Conservation (phyloP, 2,329 filamentous ascomycete genomes). For the Emmonsia crescens region DNA sequence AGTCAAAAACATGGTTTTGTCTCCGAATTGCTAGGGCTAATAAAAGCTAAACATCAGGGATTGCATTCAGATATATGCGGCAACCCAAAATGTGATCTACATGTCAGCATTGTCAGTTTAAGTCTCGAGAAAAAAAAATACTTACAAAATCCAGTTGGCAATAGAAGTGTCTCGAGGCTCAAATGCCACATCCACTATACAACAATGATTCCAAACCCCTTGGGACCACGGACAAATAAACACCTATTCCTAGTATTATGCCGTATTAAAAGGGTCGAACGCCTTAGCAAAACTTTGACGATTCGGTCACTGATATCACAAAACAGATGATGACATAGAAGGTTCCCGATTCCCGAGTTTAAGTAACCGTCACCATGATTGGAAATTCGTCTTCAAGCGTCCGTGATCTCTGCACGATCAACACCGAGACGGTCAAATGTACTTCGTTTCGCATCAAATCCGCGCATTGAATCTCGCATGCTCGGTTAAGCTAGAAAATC, state of each 20-base stretch:
- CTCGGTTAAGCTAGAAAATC: background rate
- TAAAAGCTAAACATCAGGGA: background rate
- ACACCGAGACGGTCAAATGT: background rate
- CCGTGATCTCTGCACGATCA: background rate
- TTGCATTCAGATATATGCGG: background rate
- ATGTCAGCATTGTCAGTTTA: background rate
- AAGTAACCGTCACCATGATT: background rate
- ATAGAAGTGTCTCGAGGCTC: background rate
- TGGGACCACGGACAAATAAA: background rate
- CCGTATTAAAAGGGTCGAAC: background rate
- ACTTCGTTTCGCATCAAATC: background rate
- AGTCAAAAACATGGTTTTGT: background rate
- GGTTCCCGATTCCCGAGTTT: background rate
- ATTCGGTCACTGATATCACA: background rate
- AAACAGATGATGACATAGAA: background rate
- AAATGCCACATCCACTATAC: background rate
- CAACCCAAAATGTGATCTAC: background rate
- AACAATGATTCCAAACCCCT: background rate
- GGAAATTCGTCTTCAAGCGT: background rate
- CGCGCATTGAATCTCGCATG: background rate
- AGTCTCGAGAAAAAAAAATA: background rate
- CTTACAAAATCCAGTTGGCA: background rate
- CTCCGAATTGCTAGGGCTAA: background rate
- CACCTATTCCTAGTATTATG: background rate
- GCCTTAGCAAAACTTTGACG: background rate